Conservation (phyloP, 441 rosid genomes). For the Metrosideros polymorpha region DNA sequence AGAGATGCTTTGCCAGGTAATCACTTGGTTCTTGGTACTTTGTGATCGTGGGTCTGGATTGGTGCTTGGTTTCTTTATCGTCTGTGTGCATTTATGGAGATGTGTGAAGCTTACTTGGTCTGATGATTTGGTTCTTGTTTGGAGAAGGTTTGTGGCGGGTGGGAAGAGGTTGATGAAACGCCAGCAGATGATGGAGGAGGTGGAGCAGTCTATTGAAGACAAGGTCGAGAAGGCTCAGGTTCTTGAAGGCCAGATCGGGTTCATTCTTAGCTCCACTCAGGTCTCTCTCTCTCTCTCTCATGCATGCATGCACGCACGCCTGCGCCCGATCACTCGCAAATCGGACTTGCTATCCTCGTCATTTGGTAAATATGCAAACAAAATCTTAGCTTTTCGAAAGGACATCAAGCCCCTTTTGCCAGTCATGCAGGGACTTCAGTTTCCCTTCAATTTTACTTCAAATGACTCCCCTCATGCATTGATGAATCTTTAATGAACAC, state of each 20-base stretch:
- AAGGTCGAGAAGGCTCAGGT: slow-evolving; percentile 41
- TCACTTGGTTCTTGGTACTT: background rate
- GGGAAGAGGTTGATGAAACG: slow-evolving; percentile 72
- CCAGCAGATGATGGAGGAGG: slow-evolving; percentile 52
- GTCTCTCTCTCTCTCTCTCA: slow-evolving; percentile 12
- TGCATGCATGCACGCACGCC: background rate
- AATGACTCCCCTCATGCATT: background rate
- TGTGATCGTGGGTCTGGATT: background rate
- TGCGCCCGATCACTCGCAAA: background rate
- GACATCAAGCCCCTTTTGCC: background rate
- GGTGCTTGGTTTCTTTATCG: background rate
- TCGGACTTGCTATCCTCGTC: background rate
- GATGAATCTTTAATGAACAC: background rate
- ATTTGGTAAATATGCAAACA: background rate
- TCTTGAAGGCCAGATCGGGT: slow-evolving; percentile 70
- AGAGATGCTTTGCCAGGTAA: slow-evolving; percentile 38
- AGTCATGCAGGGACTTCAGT: background rate
- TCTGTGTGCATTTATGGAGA: background rate
- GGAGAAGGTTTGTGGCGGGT: slow-evolving; percentile 31
- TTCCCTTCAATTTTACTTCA: background rate
- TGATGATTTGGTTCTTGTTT: background rate
- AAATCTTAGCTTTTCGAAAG: background rate
- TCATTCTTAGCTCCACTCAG: slow-evolving; percentile 60
- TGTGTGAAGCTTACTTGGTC: background rate
- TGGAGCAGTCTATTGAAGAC: slow-evolving; percentile 54